Evolutionary conservation across 2,329 filamentous ascomycete species (phyloP).

Genomic region (Xylariaceae sp.): DNA sequence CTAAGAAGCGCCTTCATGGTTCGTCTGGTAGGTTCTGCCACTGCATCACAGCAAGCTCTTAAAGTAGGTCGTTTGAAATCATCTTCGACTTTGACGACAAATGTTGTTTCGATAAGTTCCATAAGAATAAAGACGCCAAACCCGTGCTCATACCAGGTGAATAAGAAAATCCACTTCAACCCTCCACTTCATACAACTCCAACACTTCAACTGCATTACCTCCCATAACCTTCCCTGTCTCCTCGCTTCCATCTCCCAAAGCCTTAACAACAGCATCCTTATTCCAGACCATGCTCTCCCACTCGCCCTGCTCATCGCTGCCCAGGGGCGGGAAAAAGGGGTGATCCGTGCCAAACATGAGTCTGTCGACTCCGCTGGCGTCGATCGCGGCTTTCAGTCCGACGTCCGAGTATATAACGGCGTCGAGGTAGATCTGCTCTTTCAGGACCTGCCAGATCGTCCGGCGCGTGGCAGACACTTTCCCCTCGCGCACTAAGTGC

Average conservation of each 20-base stretch:
- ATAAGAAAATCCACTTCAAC: too few species aligned
- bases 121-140: too few species aligned
- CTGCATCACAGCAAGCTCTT: too few species aligned
- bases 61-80: too few species aligned
- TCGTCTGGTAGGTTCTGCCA: too few species aligned
- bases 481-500: constrained; percentile 63
- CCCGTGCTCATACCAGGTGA: too few species aligned
- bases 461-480: constrained; percentile 43
- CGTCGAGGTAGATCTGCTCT: constrained; percentile 82
- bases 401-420: constrained; percentile 76
- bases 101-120: too few species aligned
- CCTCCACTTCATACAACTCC: constrained; percentile 24
- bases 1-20: too few species aligned
- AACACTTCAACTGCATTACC: constrained; percentile 30
- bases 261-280: constrained; percentile 34
- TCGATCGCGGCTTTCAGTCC: constrained; percentile 68
- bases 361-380: constrained; percentile 58
- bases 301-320: constrained; percentile 58
- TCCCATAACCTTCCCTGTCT: constrained; percentile 29
- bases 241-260: constrained; percentile 26
- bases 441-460: constrained; percentile 54
- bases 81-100: too few species aligned
- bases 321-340: constrained; percentile 78
- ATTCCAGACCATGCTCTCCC: constrained; percentile 65
- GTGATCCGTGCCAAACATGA: constrained; percentile 81